phyloP scores from a whole-genome alignment of 768 basidiomycete species.

The Boletus sp. region DNA sequence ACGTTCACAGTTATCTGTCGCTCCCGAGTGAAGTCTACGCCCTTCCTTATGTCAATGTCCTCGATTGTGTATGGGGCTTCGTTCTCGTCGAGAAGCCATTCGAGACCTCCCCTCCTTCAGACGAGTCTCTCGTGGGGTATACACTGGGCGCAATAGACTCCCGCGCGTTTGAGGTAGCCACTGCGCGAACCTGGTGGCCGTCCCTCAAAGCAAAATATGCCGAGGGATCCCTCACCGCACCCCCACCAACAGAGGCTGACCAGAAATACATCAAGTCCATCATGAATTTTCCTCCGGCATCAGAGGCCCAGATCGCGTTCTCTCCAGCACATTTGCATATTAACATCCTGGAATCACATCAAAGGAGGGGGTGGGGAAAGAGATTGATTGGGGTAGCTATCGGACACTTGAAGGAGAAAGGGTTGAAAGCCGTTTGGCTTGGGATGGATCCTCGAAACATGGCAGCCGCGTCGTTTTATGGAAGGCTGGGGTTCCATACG shows the following conservation, averaged over 20 bases:
- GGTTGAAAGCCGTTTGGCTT: slow-evolving; percentile 55
- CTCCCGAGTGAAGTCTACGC: slow-evolving; percentile 72
- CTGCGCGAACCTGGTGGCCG: slow-evolving; percentile 64
- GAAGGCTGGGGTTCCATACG: slow-evolving; percentile 54
- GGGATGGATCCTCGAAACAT: slow-evolving; percentile 64
- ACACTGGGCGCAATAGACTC: slow-evolving; percentile 66
- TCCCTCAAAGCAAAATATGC: slow-evolving; percentile 54
- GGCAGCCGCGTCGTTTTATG: slow-evolving; percentile 60
- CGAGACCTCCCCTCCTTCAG: slow-evolving; percentile 23
- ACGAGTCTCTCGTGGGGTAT: slow-evolving; percentile 63
- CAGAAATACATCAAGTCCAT: slow-evolving; percentile 34
- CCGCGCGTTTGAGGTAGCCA: slow-evolving; percentile 55
- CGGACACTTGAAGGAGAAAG: slow-evolving; percentile 47
- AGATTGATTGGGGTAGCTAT: slow-evolving; percentile 56
- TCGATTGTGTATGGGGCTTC: slow-evolving; percentile 64
- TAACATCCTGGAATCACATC: slow-evolving; percentile 63
- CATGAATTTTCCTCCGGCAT: slow-evolving; percentile 37
- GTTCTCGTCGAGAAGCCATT: slow-evolving; percentile 54
- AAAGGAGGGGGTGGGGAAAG: slow-evolving; percentile 69
- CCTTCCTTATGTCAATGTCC: slow-evolving; percentile 68
- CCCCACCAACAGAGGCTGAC: slow-evolving; percentile 22
- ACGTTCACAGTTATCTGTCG: slow-evolving; percentile 56
- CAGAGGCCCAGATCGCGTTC: slow-evolving; percentile 55
- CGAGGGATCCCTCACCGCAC: slow-evolving; percentile 6
- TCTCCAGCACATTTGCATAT: slow-evolving; percentile 77